Evolutionary conservation across 352 stramenopile species (phyloP).

Genomic region (Phytophthora pseudosyringae): DNA sequence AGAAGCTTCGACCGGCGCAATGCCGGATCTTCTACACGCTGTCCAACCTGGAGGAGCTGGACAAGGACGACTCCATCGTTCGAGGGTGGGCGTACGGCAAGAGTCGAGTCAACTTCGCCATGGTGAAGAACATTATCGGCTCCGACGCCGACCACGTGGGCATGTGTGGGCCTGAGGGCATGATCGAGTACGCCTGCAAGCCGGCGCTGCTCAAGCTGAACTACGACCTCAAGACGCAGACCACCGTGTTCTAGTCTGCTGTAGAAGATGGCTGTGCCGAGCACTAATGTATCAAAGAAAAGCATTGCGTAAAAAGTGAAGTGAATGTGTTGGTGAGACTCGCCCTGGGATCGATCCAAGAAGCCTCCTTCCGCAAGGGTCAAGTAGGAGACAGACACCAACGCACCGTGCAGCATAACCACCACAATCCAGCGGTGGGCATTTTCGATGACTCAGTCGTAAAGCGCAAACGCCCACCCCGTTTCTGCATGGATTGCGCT

Average conservation of each 20-base stretch:
- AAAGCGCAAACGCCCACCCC: conserved; percentile 16
- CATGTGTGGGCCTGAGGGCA: conserved; percentile 94
- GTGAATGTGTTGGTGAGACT: too few relatives aligned
- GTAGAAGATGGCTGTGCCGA: too few relatives aligned
- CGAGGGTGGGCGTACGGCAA: conserved; percentile 75
- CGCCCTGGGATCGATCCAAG: too few relatives aligned
- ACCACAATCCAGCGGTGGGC: conserved; percentile 4
- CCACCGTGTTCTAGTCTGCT: conserved; percentile 47
- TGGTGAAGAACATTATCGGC: conserved; percentile 85
- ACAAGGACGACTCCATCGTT: conserved; percentile 49
- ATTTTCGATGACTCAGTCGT: conserved; percentile 12
- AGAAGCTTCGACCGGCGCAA: conserved; percentile 46
- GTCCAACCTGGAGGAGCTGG: conserved; percentile 57
- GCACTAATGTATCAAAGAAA: too few relatives aligned
- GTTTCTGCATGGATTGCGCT: conserved; percentile 26
- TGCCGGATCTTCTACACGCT: conserved; percentile 51
- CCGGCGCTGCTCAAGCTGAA: conserved; percentile 88
- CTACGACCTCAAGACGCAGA: conserved; percentile 73
- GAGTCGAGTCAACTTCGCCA: conserved; percentile 89
- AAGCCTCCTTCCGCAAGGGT: too few relatives aligned
- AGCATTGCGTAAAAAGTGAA: too few relatives aligned
- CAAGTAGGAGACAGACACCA: too few relatives aligned
- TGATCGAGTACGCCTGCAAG: conserved; percentile 95
- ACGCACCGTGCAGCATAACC: background rate
- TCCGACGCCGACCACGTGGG: conserved; percentile 73